Evolutionary conservation across 169 alveolate species (phyloP).

Genomic region (Plasmodium gonderi): DNA sequence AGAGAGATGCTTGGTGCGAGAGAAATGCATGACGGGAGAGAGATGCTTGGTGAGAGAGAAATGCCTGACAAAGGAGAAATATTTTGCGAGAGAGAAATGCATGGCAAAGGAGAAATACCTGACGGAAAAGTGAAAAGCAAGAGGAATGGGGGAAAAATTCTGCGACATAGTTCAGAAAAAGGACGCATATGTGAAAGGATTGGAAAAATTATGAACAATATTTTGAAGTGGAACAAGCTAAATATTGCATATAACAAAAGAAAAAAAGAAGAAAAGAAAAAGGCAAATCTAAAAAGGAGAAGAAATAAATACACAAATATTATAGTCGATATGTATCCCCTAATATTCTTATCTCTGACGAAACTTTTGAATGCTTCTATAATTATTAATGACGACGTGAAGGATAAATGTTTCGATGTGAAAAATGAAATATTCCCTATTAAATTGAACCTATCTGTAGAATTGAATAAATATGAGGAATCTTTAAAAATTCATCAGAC

Average conservation of each 20-base stretch:
- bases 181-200: conserved; percentile 7
- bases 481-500: conserved; percentile 9
- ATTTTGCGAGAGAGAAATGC: background rate
- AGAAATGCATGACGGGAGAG: background rate
- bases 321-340: conserved; percentile 54
- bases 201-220: conserved; percentile 1
- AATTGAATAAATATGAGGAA: conserved; percentile 34
- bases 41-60: no score
- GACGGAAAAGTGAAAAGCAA: background rate
- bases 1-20: background rate
- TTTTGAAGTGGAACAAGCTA: conserved; percentile 28
- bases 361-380: conserved; percentile 31
- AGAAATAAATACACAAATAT: conserved; percentile 73
- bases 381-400: conserved; percentile 28
- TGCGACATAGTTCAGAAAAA: background rate
- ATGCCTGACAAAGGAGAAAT: background rate
- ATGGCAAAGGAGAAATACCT: background rate
- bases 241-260: conserved; percentile 61
- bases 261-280: conserved; percentile 12
- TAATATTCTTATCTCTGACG: conserved; percentile 36
- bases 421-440: conserved; percentile 54
- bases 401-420: conserved; percentile 46
- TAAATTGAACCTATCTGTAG: conserved; percentile 10
- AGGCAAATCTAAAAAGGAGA: conserved; percentile 9
- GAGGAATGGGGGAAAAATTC: background rate